Percentiles rank a stretch among this genome's conserved stretches.
Evolutionary conservation across 164 flowering plant species (phyloP).

Genomic region (Berberis vulgaris): DNA sequence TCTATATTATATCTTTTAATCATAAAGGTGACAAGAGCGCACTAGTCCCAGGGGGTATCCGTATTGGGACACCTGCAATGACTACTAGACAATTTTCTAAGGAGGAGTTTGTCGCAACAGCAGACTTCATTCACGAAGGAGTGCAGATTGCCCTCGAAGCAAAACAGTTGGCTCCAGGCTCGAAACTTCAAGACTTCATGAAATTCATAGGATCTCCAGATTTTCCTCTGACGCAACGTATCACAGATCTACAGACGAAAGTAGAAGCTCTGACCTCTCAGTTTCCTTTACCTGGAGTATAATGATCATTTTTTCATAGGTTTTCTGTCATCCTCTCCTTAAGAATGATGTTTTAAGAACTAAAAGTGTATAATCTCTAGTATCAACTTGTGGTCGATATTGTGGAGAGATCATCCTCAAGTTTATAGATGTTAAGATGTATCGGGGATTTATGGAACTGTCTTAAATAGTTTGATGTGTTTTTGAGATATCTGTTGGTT

Average conservation of each 20-base stretch:
- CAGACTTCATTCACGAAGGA: constrained; percentile 85
- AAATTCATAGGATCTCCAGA: constrained; percentile 50
- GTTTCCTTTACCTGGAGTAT: constrained; percentile 84
- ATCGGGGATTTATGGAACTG: too few species aligned
- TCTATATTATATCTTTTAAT: background rate
- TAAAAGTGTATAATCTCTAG: too few species aligned
- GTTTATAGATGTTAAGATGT: too few species aligned
- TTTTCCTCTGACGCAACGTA: constrained; percentile 40
- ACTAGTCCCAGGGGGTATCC: constrained; percentile 83
- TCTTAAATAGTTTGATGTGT: too few species aligned
- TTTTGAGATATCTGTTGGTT: too few species aligned
- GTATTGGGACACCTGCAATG: constrained; percentile 96
- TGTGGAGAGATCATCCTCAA: too few species aligned
- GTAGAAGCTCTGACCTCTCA: constrained; percentile 72
- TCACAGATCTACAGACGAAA: constrained; percentile 45
- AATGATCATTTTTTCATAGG: background rate
- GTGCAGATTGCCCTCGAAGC: constrained; percentile 67
- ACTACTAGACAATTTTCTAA: constrained; percentile 81
- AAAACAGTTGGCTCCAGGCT: constrained; percentile 41
- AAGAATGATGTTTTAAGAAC: too few species aligned
- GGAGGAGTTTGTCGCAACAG: constrained; percentile 54
- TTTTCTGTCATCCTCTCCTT: too few species aligned
- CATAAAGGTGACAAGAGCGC: constrained; percentile 80
- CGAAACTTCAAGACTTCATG: constrained; percentile 86
- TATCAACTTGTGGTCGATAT: too few species aligned